Evolutionary conservation across 2,329 filamentous ascomycete genomes (phyloP).

Genomic region (Penicillium sp.): DNA sequence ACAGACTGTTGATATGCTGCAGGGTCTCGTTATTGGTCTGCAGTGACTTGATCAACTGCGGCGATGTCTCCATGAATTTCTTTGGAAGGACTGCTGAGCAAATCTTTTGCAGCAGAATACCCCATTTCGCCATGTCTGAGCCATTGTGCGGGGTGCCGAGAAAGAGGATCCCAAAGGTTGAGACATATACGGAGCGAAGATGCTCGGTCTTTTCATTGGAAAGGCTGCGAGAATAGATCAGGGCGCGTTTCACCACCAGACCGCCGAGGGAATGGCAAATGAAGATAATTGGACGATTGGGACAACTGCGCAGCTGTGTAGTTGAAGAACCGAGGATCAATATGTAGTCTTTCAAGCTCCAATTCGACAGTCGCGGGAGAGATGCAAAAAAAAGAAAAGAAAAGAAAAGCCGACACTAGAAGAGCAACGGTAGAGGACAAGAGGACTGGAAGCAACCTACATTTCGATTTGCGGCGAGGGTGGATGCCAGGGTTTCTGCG

Average conservation of each 20-base stretch:
- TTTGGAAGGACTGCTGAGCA: constrained; percentile 59
- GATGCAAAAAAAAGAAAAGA: no score
- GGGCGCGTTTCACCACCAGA: constrained; percentile 63
- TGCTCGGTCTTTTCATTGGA: constrained; percentile 56
- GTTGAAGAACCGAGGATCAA: background rate
- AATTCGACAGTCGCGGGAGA: no score
- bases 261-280: constrained; percentile 70
- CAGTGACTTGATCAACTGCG: constrained; percentile 63
- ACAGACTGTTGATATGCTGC: constrained; percentile 67
- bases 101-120: constrained; percentile 61
- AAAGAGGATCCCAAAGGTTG: constrained; percentile 70
- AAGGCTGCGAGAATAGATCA: constrained; percentile 62
- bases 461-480: constrained; percentile 58
- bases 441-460: constrained; percentile 22
- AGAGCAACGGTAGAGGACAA: no score
- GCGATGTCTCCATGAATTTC: constrained; percentile 61
- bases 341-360: background rate
- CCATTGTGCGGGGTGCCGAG: constrained; percentile 71
- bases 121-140: constrained; percentile 63
- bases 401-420: no score
- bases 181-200: constrained; percentile 63
- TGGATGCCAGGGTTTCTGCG: constrained; percentile 61
- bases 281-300: constrained; percentile 65
- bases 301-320: constrained; percentile 41
- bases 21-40: constrained; percentile 68